Evolutionary conservation across 805 yeast genomes (phyloP).

Genomic region (Candida bentonensis): DNA sequence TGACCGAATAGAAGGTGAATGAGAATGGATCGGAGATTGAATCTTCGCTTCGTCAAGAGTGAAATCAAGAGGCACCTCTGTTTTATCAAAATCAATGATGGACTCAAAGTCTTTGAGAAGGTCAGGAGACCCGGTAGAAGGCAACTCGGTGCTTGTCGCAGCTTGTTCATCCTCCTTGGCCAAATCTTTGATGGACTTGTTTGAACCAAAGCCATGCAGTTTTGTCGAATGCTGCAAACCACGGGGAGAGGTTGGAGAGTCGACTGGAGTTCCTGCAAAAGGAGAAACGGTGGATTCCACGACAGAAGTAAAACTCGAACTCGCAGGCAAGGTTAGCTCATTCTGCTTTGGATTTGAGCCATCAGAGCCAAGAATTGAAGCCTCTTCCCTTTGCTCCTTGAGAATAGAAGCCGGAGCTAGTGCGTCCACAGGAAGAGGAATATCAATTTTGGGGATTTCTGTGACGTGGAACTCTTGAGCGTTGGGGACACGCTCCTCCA

Average conservation of each 20-base stretch:
- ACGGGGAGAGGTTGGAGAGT: neutral
- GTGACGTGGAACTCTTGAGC: constrained; percentile 17
- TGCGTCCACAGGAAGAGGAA: neutral
- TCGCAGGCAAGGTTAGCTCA: neutral
- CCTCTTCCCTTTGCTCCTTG: neutral
- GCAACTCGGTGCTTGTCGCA: neutral
- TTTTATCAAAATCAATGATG: constrained; percentile 3
- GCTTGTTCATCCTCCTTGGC: neutral
- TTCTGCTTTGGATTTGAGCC: neutral
- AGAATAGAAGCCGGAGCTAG: neutral
- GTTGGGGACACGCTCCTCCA: constrained; percentile 18
- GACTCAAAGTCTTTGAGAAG: constrained; percentile 1
- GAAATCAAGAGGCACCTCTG: constrained; percentile 3
- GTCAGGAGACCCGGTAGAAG: neutral
- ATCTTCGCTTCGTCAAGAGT: constrained; percentile 1
- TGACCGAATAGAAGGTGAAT: no score
- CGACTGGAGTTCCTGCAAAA: neutral
- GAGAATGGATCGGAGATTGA: no score
- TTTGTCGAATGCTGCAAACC: neutral
- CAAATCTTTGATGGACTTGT: neutral
- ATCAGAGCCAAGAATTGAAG: neutral
- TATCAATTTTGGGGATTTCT: neutral
- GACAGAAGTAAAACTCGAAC: neutral
- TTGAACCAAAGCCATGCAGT: neutral
- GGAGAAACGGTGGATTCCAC: neutral